Percentiles rank a stretch among this genome's conserved stretches.
These are phyloP conservation scores for Trichoderma oligosporum DNA, from an alignment of 2,329 filamentous ascomycete species.

Conservation along the genomic window DNA sequence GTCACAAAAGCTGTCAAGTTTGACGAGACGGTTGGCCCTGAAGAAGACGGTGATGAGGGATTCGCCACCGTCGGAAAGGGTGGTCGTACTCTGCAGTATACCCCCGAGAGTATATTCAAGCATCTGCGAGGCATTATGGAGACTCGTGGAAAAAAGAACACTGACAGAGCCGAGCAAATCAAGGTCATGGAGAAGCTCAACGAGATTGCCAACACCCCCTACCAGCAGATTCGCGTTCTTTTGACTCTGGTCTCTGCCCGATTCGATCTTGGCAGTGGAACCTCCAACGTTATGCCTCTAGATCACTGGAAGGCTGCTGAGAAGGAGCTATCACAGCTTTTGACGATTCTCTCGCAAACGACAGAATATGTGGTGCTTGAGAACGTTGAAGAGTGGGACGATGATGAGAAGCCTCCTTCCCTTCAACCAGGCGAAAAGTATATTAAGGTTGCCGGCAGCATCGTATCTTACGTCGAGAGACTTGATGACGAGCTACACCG, in stretches of 20 bases:
- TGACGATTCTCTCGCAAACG: constrained; percentile 75
- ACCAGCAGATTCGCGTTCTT: constrained; percentile 90
- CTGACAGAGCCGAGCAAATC: constrained; percentile 91
- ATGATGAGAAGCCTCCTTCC: constrained; percentile 87
- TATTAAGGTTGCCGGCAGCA: constrained; percentile 87
- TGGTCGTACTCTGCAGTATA: constrained; percentile 85
- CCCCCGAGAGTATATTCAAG: constrained; percentile 96
- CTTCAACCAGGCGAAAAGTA: constrained; percentile 70
- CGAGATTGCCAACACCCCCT: constrained; percentile 84
- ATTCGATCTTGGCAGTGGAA: constrained; percentile 83
- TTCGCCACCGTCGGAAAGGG: constrained; percentile 87
- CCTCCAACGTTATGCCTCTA: constrained; percentile 78
- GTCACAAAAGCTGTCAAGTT: constrained; percentile 33
- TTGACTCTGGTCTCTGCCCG: constrained; percentile 88
- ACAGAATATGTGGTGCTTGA: constrained; percentile 82
- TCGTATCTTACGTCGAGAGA: constrained; percentile 91
- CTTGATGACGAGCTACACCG: constrained; percentile 95
- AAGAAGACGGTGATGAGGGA: constrained; percentile 64
- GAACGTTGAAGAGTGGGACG: constrained; percentile 95
- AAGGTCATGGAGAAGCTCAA: constrained; percentile 93
- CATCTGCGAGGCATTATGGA: constrained; percentile 90
- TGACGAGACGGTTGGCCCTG: constrained; percentile 45
- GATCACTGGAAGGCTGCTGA: constrained; percentile 97
- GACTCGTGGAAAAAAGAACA: constrained; percentile 98
- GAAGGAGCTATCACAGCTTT: constrained; percentile 73